phyloP scores from a whole-genome alignment of 768 basidiomycete species.

The Amanita pseudoporphyria region DNA sequence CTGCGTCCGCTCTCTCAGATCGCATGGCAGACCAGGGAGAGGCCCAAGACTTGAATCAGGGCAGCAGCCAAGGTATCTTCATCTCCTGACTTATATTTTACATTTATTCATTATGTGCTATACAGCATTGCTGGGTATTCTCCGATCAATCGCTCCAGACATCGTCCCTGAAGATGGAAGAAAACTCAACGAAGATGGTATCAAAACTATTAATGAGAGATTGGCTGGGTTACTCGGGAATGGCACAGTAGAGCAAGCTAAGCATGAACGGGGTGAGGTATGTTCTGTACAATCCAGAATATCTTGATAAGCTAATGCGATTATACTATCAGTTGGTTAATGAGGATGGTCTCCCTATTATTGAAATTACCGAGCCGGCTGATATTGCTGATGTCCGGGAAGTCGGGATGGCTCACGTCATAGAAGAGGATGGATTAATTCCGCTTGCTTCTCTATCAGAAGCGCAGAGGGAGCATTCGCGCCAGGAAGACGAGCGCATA shows the following conservation, averaged over 20 bases:
- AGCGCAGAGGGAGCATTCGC: slow-evolving; percentile 37
- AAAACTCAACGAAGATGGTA: slow-evolving; percentile 34
- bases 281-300: slow-evolving; percentile 16
- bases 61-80: slow-evolving; percentile 20
- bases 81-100: not conserved
- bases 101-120: not conserved
- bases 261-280: slow-evolving; percentile 59
- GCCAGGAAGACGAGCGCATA: slow-evolving; percentile 52
- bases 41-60: slow-evolving; percentile 18
- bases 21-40: slow-evolving; percentile 11
- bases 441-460: slow-evolving; percentile 36
- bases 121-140: slow-evolving; percentile 30
- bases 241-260: slow-evolving; percentile 23
- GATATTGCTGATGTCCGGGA: slow-evolving; percentile 14
- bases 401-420: slow-evolving; percentile 12
- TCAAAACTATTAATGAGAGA: slow-evolving; percentile 47
- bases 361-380: slow-evolving; percentile 64
- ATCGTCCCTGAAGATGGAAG: slow-evolving; percentile 16
- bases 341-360: slow-evolving; percentile 72
- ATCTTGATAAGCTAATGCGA: slow-evolving; percentile 14
- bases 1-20: no score
- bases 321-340: slow-evolving; percentile 44
- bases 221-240: slow-evolving; percentile 48
- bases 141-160: slow-evolving; percentile 29
- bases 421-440: slow-evolving; percentile 36